phyloP scores from a whole-genome alignment of 768 basidiomycete species.

The Rhizopogon vulgaris region DNA sequence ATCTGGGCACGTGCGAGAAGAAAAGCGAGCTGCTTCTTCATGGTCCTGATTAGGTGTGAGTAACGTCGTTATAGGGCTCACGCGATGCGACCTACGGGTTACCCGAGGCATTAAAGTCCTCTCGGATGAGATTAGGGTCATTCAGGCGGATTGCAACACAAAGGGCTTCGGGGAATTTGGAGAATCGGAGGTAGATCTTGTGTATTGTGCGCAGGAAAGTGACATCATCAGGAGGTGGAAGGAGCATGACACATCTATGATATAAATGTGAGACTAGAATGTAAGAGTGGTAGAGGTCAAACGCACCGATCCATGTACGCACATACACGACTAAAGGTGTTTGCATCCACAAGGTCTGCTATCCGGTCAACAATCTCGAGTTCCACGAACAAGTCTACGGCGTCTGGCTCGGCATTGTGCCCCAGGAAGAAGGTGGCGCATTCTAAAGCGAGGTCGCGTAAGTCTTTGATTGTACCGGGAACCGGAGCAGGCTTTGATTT shows the following conservation, averaged over 20 bases:
- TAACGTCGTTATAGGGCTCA: not conserved
- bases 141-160: constrained; percentile 80
- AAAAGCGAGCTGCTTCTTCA: constrained; percentile 94
- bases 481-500: constrained; percentile 27
- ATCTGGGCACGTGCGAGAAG: constrained; percentile 89
- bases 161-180: constrained; percentile 88
- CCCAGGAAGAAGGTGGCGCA: constrained; percentile 85
- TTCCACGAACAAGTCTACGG: constrained; percentile 92
- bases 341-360: constrained; percentile 72
- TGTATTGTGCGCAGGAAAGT: constrained; percentile 87
- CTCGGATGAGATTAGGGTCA: constrained; percentile 70
- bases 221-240: constrained; percentile 90
- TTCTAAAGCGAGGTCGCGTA: constrained; percentile 70
- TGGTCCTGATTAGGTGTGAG: constrained; percentile 41
- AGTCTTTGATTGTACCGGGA: constrained; percentile 61
- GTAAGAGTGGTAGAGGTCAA: not conserved
- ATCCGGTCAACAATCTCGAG: constrained; percentile 84
- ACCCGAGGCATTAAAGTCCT: constrained; percentile 85
- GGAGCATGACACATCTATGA: constrained; percentile 74
- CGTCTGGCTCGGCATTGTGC: constrained; percentile 98
- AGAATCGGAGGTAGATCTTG: constrained; percentile 78
- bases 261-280: not conserved
- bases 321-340: constrained; percentile 86
- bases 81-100: constrained; percentile 61
- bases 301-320: constrained; percentile 90